These are phyloP conservation scores for Russula olivacea DNA, from an alignment of 768 basidiomycete genomes.

Conservation along the genomic window DNA sequence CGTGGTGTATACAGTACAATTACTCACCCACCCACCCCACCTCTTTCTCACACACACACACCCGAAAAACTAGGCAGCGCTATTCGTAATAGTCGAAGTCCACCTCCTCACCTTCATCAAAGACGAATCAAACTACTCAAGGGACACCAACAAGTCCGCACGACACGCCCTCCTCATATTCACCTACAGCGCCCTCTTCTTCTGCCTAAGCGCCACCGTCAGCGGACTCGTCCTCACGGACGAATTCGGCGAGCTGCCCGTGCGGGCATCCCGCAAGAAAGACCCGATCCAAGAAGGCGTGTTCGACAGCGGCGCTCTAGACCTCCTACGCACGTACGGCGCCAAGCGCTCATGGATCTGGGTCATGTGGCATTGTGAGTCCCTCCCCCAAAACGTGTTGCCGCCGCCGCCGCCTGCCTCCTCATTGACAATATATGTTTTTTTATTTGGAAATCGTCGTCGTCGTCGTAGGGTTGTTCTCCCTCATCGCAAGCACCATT, in stretches of 20 bases:
- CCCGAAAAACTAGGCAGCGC: conserved; percentile 11
- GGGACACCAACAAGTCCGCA: background rate
- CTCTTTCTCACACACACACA: background rate
- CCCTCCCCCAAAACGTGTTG: background rate
- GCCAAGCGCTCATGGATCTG: conserved; percentile 18
- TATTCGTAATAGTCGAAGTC: conserved; percentile 18
- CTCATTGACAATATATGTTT: background rate
- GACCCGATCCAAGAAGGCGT: conserved; percentile 13
- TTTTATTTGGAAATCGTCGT: background rate
- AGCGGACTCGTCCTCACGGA: conserved; percentile 23
- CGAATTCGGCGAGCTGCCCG: conserved; percentile 22
- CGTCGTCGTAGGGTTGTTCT: conserved; percentile 9
- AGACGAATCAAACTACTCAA: background rate
- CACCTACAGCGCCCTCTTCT: conserved; percentile 23
- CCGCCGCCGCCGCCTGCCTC: background rate
- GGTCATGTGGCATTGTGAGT: conserved; percentile 24
- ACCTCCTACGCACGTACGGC: conserved; percentile 17
- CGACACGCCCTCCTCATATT: conserved; percentile 19
- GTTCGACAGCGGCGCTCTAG: conserved; percentile 16
- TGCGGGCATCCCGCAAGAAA: conserved; percentile 14
- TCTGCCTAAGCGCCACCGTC: conserved; percentile 19
- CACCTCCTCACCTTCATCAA: conserved; percentile 21
- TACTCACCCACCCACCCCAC: too few relatives aligned
- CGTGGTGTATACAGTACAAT: background rate
- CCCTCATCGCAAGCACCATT: conserved; percentile 5